A percentile compares a stretch with the other conserved stretches of the same genome.
These are phyloP conservation scores for Cyclospora cayetanensis DNA, from an alignment of 169 alveolate genomes.

Conservation along the genomic window DNA sequence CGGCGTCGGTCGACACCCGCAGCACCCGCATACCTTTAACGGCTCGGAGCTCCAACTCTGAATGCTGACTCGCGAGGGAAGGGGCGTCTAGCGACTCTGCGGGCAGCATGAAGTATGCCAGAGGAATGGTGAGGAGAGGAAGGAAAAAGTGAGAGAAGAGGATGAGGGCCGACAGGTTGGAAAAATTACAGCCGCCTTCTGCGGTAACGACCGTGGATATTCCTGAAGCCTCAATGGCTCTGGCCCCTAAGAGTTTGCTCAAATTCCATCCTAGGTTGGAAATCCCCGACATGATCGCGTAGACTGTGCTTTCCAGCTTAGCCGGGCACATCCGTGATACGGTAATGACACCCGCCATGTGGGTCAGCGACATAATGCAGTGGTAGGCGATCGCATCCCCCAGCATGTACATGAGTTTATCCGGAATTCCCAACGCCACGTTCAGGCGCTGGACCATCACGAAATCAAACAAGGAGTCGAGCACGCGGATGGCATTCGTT, in stretches of 20 bases:
- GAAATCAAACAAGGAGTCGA: conserved; percentile 42
- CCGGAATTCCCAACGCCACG: not conserved
- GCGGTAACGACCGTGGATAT: not conserved
- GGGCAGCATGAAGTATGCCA: conserved; percentile 41
- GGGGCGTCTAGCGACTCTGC: not conserved
- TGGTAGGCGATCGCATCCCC: conserved; percentile 41
- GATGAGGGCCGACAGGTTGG: conserved; percentile 16
- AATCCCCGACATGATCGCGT: conserved; percentile 51
- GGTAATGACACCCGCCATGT: conserved; percentile 26
- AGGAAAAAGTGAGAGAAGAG: conserved; percentile 14
- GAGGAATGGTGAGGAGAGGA: conserved; percentile 51
- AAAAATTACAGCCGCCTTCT: conserved; percentile 20
- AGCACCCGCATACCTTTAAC: not conserved
- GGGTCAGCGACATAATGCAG: not conserved
- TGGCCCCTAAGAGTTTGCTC: not conserved
- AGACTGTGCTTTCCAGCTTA: not conserved
- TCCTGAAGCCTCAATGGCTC: not conserved
- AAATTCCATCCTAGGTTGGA: conserved; percentile 21
- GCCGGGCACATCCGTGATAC: conserved; percentile 48
- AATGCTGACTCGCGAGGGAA: not conserved
- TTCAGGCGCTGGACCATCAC: conserved; percentile 11
- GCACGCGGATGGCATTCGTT: conserved; percentile 18
- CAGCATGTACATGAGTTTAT: conserved; percentile 20
- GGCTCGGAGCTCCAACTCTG: not conserved
- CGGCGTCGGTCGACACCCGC: not conserved